These are phyloP conservation scores for Chlamydomonas urium DNA, from an alignment of 139 green algal genomes.

Conservation along the genomic window DNA sequence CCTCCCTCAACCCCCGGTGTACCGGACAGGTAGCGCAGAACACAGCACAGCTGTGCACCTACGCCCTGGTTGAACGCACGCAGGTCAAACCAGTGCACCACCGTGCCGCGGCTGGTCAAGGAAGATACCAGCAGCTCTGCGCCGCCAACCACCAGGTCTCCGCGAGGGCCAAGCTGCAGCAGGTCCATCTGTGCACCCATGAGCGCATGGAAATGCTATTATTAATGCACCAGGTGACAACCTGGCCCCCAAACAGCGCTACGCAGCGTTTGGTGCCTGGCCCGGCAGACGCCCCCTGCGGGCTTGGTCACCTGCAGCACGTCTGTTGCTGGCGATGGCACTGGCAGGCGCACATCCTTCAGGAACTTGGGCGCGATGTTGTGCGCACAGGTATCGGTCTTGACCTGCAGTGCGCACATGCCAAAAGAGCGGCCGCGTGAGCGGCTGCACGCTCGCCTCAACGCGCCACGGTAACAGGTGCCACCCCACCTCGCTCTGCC, in stretches of 20 bases:
- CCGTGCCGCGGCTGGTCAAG: slow-evolving; percentile 29
- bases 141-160: slow-evolving; percentile 37
- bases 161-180: slow-evolving; percentile 25
- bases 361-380: slow-evolving; percentile 36
- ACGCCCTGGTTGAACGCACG: slow-evolving; percentile 13
- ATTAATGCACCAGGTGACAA: too few species aligned
- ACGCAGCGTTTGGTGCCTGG: too few species aligned
- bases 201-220: too few species aligned
- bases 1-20: background rate
- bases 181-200: slow-evolving; percentile 39
- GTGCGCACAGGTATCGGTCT: slow-evolving; percentile 24
- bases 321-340: slow-evolving; percentile 20
- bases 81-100: slow-evolving; percentile 41
- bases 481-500: slow-evolving; percentile 29
- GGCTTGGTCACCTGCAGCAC: slow-evolving; percentile 25
- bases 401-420: slow-evolving; percentile 16
- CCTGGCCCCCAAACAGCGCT: too few species aligned
- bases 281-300: too few species aligned
- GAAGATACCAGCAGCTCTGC: slow-evolving; percentile 23
- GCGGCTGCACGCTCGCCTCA: background rate
- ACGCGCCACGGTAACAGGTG: too few species aligned
- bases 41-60: slow-evolving; percentile 34
- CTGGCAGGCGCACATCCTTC: slow-evolving; percentile 29
- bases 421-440: background rate
- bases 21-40: slow-evolving; percentile 42